Evolutionary conservation across 106 monocot genomes (phyloP), one percentile per base, ranked within the genome.

Genomic region (Dendrobium catenatum): DNA sequence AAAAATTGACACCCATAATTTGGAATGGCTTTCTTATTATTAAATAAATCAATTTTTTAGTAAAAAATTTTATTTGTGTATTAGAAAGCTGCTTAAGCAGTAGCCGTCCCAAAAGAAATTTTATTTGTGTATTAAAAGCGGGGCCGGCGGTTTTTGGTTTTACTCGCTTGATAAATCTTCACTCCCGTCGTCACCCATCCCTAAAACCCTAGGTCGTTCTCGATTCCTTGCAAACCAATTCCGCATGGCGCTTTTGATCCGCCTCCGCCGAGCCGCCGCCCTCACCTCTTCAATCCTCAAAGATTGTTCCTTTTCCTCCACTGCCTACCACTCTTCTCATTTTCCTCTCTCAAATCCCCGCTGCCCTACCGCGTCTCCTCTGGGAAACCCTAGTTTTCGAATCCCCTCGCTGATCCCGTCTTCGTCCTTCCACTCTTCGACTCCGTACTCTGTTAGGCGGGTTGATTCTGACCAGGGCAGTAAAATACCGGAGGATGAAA

Each of bases 401-500:
- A 42, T 81, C 22, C 37, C 31, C 6, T 48, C 3, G 2, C 42
- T 55, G 49, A 68, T 55, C 33, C 86, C 68, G 33, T 31, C 79
- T 10, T 80, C 72, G 15, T 83, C 82, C 10, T 94, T 93, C 85
- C 87, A 77, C 3, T 87, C 92, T 6, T 90, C 92, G 44, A 54
- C 88, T 15, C 20, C 61, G 11, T 73, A 33, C 10, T 73, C 51
- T 42, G 64, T 81, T 56, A 77, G 85, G 31, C 75, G 91, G 10
- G 51, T 58, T 68, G 73, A 37, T 22, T 80, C 76, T n/a, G 75
- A 48, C 17, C 82, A 81, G n/a, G 93, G 90, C 1, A 55, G 67
- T 58, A 87, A 90, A 82, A 96, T 96, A 15, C 80, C 76, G 9
- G 89, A 91, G 13, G 91, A 96, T 33, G 94, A 94, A 67, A 94